These are phyloP conservation scores for Xylariaceae sp. DNA, from an alignment of 2,329 filamentous ascomycete species.

Conservation along the genomic window DNA sequence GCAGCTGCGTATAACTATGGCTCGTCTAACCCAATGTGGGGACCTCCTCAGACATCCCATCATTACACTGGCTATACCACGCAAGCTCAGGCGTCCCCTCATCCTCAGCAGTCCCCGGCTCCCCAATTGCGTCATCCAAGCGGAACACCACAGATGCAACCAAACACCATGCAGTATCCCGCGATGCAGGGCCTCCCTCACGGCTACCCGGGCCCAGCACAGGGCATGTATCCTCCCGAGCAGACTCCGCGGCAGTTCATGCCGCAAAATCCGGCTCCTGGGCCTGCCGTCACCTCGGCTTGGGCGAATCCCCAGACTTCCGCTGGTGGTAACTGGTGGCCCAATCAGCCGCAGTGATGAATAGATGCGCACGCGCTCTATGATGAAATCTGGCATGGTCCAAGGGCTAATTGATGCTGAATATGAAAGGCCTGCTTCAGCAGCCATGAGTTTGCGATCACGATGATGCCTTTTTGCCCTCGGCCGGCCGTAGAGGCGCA, in stretches of 20 bases:
- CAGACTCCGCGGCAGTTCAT: conserved; percentile 65
- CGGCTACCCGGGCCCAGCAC: conserved; percentile 50
- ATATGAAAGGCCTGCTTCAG: not conserved
- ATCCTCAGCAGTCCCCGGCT: conserved; percentile 54
- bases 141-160: conserved; percentile 52
- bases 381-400: not conserved
- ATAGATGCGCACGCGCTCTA: not conserved
- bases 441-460: conserved; percentile 2
- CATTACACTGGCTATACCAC: conserved; percentile 51
- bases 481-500: conserved; percentile 14
- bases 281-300: conserved; percentile 47
- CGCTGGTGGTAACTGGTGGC: conserved; percentile 54
- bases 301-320: conserved; percentile 61
- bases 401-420: not conserved
- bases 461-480: conserved; percentile 8
- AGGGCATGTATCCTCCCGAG: conserved; percentile 58
- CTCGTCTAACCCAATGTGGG: conserved; percentile 60
- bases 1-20: conserved; percentile 60
- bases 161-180: conserved; percentile 55
- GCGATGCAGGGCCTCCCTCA: conserved; percentile 60
- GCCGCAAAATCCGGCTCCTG: conserved; percentile 54
- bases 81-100: conserved; percentile 46
- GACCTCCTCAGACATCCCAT: conserved; percentile 56
- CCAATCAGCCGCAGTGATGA: conserved; percentile 44
- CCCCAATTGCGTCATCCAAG: conserved; percentile 57